Conservation (phyloP, 768 basidiomycete genomes). For the Auricularia auricula-judae region DNA sequence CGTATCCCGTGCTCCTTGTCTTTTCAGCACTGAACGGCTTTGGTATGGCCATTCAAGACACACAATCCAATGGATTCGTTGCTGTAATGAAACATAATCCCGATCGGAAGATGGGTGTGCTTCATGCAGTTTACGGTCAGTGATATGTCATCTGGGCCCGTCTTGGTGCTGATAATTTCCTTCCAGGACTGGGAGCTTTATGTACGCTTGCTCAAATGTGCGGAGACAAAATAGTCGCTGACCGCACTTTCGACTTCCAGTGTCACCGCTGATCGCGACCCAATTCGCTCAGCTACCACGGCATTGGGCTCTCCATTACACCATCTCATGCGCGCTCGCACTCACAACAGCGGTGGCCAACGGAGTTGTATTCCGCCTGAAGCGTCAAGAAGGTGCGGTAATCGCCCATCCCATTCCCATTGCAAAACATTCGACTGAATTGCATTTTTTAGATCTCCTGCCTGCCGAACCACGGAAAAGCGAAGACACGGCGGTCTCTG, state of each 20-base stretch:
- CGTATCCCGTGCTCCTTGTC: conserved; percentile 34
- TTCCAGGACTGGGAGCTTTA: conserved; percentile 24
- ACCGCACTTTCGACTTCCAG: background rate
- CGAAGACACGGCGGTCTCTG: conserved; percentile 13
- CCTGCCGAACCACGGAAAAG: background rate
- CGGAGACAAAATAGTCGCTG: background rate
- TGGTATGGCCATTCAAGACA: conserved; percentile 35
- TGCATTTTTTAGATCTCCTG: background rate
- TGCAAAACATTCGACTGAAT: background rate
- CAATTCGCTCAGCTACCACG: conserved; percentile 51
- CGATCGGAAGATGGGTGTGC: conserved; percentile 28
- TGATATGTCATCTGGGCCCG: background rate
- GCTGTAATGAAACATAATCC: conserved; percentile 29
- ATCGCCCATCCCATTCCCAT: background rate
- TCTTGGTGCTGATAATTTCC: conserved; percentile 1
- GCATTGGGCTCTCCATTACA: conserved; percentile 72
- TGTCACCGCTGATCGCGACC: conserved; percentile 59
- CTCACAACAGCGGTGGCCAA: conserved; percentile 43
- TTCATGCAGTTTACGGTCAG: conserved; percentile 26
- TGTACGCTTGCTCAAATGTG: conserved; percentile 17
- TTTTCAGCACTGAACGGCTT: conserved; percentile 34
- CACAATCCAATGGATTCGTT: conserved; percentile 37
- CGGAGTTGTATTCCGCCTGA: conserved; percentile 51
- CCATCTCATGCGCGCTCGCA: conserved; percentile 59
- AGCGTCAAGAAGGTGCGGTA: conserved; percentile 38